Evolutionary conservation across 306 rosid species (phyloP).

Genomic region (Quercus agrifolia): DNA sequence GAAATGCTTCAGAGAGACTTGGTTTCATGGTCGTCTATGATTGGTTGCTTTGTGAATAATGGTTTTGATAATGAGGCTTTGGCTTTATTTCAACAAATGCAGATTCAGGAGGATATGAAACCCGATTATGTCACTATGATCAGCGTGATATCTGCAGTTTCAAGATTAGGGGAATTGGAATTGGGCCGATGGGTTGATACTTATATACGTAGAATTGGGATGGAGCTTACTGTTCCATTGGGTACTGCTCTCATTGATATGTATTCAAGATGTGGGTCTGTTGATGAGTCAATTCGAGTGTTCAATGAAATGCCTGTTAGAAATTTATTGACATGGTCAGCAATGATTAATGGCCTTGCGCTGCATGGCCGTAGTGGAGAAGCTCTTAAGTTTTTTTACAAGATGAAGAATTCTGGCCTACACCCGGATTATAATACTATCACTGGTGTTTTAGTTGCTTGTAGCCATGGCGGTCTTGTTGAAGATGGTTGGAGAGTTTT

Average conservation of each 20-base stretch:
- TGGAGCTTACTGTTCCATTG: constrained; percentile 38
- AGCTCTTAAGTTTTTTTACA: constrained; percentile 38
- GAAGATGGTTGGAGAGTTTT: constrained; percentile 48
- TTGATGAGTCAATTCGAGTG: constrained; percentile 44
- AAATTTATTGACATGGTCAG: constrained; percentile 53
- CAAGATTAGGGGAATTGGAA: constrained; percentile 53
- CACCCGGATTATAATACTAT: constrained; percentile 40
- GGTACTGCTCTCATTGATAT: constrained; percentile 60
- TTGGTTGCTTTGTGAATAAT: constrained; percentile 35
- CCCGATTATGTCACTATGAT: constrained; percentile 49
- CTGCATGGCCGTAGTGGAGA: constrained; percentile 53
- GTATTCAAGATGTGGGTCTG: constrained; percentile 59
- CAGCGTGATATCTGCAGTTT: constrained; percentile 47
- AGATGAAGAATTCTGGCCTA: constrained; percentile 42
- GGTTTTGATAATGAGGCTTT: constrained; percentile 39
- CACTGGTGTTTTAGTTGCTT: constrained; percentile 51
- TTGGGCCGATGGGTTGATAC: constrained; percentile 51
- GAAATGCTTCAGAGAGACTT: constrained; percentile 44
- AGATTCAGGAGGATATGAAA: constrained; percentile 24
- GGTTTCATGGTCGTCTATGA: constrained; percentile 61
- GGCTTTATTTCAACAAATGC: constrained; percentile 47
- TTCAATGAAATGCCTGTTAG: constrained; percentile 46
- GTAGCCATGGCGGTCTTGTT: constrained; percentile 61
- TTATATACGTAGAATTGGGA: constrained; percentile 23
- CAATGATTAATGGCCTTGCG: constrained; percentile 45